phyloP scores from a whole-genome alignment of 805 yeast species.

The Spathaspora girioi region DNA sequence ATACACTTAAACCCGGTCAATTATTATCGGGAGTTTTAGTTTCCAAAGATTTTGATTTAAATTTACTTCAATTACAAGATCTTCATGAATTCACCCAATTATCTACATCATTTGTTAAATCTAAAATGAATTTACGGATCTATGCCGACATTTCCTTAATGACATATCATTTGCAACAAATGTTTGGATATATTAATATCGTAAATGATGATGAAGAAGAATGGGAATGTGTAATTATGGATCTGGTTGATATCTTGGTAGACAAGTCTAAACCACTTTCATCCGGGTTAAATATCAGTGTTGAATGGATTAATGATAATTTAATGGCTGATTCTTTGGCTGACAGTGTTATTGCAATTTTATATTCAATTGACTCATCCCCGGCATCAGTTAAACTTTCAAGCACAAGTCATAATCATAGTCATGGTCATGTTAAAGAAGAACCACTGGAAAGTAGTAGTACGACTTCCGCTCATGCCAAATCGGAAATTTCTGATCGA shows the following conservation, averaged over 20 bases:
- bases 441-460: neutral
- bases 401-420: constrained; percentile 35
- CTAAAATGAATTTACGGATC: constrained; percentile 73
- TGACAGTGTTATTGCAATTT: constrained; percentile 85
- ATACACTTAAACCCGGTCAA: constrained; percentile 21
- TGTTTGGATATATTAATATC: constrained; percentile 85
- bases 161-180: constrained; percentile 86
- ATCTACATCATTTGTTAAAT: constrained; percentile 79
- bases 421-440: constrained; percentile 43
- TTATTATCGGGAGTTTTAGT: constrained; percentile 79
- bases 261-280: constrained; percentile 24
- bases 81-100: constrained; percentile 84
- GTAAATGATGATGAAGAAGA: constrained; percentile 49
- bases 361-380: constrained; percentile 88
- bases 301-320: constrained; percentile 89
- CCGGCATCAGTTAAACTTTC: constrained; percentile 93
- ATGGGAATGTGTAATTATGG: constrained; percentile 46
- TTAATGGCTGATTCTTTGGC: constrained; percentile 87
- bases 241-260: constrained; percentile 40
- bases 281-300: constrained; percentile 46
- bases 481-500: constrained; percentile 26
- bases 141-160: constrained; percentile 79
- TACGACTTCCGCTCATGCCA: constrained; percentile 20
- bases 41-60: constrained; percentile 85
- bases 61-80: constrained; percentile 78